A percentile compares a stretch with the other conserved stretches of the same genome.
phyloP scores from a whole-genome alignment of 768 basidiomycete genomes.

The Hygrophorus russula region DNA sequence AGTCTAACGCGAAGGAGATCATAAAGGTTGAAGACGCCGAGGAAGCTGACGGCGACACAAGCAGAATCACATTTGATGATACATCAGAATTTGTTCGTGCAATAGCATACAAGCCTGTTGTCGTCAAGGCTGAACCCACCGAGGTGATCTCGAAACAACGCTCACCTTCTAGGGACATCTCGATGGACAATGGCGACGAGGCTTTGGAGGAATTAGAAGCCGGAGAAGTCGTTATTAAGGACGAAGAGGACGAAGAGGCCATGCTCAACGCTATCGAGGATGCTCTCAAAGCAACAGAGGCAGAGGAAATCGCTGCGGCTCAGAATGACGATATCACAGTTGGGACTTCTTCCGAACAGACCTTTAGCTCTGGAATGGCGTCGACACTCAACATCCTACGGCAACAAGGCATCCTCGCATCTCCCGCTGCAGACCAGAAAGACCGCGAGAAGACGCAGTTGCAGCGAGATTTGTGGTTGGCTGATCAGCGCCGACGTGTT shows the following conservation, averaged over 20 bases:
- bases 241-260: slow-evolving; percentile 59
- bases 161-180: slow-evolving; percentile 40
- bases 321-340: slow-evolving; percentile 23
- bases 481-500: slow-evolving; percentile 66
- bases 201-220: slow-evolving; percentile 69
- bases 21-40: slow-evolving; percentile 36
- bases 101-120: slow-evolving; percentile 55
- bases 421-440: slow-evolving; percentile 45
- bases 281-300: slow-evolving; percentile 52
- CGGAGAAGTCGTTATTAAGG: slow-evolving; percentile 69
- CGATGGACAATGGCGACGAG: slow-evolving; percentile 50
- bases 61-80: slow-evolving; percentile 83
- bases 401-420: slow-evolving; percentile 80
- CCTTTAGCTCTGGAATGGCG: slow-evolving; percentile 75
- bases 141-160: slow-evolving; percentile 21
- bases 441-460: slow-evolving; percentile 77
- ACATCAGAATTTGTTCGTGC: slow-evolving; percentile 94
- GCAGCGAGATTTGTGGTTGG: slow-evolving; percentile 84
- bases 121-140: slow-evolving; percentile 37
- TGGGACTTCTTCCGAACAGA: slow-evolving; percentile 70
- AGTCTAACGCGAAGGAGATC: slow-evolving; percentile 23
- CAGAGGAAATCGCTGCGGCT: slow-evolving; percentile 33
- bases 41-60: slow-evolving; percentile 29
- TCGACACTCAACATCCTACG: slow-evolving; percentile 82
- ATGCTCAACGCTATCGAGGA: slow-evolving; percentile 74